These are phyloP conservation scores for Cyclostephanos tholiformis DNA, from an alignment of 108 stramenopile genomes.

Conservation along the genomic window DNA sequence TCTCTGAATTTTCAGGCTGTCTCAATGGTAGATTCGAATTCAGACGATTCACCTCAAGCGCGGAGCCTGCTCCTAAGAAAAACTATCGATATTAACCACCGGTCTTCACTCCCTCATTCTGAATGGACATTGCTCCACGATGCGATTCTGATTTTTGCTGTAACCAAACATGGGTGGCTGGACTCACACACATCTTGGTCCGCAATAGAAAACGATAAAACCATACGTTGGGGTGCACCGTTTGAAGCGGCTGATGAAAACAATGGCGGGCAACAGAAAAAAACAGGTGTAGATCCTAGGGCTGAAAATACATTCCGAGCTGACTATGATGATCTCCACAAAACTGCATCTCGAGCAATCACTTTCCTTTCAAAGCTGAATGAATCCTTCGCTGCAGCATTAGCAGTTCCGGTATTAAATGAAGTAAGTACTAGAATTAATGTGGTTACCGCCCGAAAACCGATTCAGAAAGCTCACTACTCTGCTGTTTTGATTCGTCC, in stretches of 20 bases:
- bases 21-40: conserved; percentile 16
- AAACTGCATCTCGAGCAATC: conserved; percentile 60
- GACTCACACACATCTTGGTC: conserved; percentile 55
- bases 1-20: not conserved
- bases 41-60: conserved; percentile 25
- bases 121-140: conserved; percentile 75
- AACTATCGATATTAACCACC: conserved; percentile 32
- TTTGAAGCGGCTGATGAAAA: conserved; percentile 45
- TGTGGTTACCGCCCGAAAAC: not conserved
- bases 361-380: conserved; percentile 50
- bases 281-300: conserved; percentile 12
- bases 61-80: conserved; percentile 35
- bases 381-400: conserved; percentile 38
- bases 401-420: conserved; percentile 23
- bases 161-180: conserved; percentile 83
- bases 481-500: conserved; percentile 11
- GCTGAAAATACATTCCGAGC: conserved; percentile 16
- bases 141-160: conserved; percentile 67
- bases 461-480: not conserved
- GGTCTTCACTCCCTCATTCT: conserved; percentile 68
- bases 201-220: conserved; percentile 59
- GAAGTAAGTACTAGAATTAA: conserved; percentile 15
- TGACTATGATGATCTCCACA: conserved; percentile 35
- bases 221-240: conserved; percentile 73
- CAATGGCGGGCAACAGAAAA: conserved; percentile 6